These are phyloP conservation scores for Xylariaceae sp. DNA, from an alignment of 2,329 filamentous ascomycete genomes.

Conservation along the genomic window DNA sequence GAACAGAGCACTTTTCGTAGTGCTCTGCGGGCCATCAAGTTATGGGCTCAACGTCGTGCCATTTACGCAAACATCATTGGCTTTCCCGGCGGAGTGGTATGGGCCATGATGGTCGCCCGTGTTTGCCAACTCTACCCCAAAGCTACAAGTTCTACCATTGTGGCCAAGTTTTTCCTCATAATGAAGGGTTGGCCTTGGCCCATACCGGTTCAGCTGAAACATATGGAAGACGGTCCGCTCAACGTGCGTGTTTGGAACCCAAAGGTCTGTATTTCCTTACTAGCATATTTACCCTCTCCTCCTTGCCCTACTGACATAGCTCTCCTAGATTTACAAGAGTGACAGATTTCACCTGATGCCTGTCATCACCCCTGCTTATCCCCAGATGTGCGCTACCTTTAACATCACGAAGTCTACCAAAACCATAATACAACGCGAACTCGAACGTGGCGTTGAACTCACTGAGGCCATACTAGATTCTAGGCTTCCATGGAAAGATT, in stretches of 20 bases:
- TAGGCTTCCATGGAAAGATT: conserved; percentile 75
- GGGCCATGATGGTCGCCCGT: conserved; percentile 94
- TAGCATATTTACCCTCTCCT: neutral
- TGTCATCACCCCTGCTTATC: conserved; percentile 95
- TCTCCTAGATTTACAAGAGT: conserved; percentile 62
- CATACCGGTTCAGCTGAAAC: conserved; percentile 83
- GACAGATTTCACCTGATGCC: conserved; percentile 93
- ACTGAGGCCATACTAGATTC: conserved; percentile 75
- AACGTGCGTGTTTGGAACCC: conserved; percentile 93
- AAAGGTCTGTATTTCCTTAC: conserved; percentile 43
- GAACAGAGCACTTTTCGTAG: conserved; percentile 86
- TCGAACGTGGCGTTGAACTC: conserved; percentile 72
- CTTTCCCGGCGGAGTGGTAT: conserved; percentile 93
- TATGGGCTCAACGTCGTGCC: conserved; percentile 89
- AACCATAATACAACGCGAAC: conserved; percentile 75
- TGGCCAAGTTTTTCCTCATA: conserved; percentile 91
- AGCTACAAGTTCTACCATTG: conserved; percentile 80
- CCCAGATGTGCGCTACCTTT: conserved; percentile 96
- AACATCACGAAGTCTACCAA: conserved; percentile 87
- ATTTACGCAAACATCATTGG: conserved; percentile 97
- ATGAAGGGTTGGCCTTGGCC: conserved; percentile 93
- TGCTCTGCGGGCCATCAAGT: conserved; percentile 85
- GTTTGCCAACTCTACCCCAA: conserved; percentile 96
- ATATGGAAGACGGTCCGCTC: conserved; percentile 75
- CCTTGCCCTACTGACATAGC: conserved; percentile 25